phyloP scores from a whole-genome alignment of 2,329 filamentous ascomycete genomes.

The Ceratocystis alfenasii region DNA sequence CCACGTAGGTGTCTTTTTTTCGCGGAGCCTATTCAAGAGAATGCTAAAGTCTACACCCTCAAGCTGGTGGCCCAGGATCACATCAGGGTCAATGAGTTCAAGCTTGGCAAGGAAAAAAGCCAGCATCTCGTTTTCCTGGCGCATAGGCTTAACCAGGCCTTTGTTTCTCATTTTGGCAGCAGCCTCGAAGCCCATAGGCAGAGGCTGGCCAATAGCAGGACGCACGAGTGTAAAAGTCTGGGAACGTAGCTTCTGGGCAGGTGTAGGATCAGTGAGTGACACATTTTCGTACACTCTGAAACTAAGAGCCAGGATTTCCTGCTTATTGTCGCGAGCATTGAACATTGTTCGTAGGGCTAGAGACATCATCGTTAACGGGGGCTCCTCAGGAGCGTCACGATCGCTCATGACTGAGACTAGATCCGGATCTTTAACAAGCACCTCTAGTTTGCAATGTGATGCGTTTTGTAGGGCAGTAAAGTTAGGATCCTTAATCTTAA shows the following conservation, averaged over 20 bases:
- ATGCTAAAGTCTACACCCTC: slow-evolving; percentile 95
- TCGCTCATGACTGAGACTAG: slow-evolving; percentile 62
- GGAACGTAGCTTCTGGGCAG: slow-evolving; percentile 77
- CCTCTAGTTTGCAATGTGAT: slow-evolving; percentile 93
- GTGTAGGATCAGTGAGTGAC: slow-evolving; percentile 72
- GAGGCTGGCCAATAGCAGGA: slow-evolving; percentile 55
- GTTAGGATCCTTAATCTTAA: slow-evolving; percentile 76
- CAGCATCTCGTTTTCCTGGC: slow-evolving; percentile 72
- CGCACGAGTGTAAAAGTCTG: slow-evolving; percentile 87
- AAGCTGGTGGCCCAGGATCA: slow-evolving; percentile 86
- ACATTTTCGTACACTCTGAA: slow-evolving; percentile 88
- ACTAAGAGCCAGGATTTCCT: slow-evolving; percentile 86
- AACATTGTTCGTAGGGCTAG: slow-evolving; percentile 76
- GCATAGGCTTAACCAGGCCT: slow-evolving; percentile 68
- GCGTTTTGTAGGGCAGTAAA: slow-evolving; percentile 78
- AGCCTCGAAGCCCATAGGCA: slow-evolving; percentile 77
- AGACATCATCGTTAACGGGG: slow-evolving; percentile 92
- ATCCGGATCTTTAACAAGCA: slow-evolving; percentile 66
- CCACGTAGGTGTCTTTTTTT: slow-evolving; percentile 89
- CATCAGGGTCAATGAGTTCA: slow-evolving; percentile 80
- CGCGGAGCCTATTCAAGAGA: slow-evolving; percentile 70
- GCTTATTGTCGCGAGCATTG: slow-evolving; percentile 87
- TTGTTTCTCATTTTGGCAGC: slow-evolving; percentile 59
- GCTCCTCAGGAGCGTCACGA: slow-evolving; percentile 67
- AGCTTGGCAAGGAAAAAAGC: slow-evolving; percentile 83